These are phyloP conservation scores for Fraxinus angustifolia DNA, from an alignment of 305 asterid genomes.

Conservation along the genomic window DNA sequence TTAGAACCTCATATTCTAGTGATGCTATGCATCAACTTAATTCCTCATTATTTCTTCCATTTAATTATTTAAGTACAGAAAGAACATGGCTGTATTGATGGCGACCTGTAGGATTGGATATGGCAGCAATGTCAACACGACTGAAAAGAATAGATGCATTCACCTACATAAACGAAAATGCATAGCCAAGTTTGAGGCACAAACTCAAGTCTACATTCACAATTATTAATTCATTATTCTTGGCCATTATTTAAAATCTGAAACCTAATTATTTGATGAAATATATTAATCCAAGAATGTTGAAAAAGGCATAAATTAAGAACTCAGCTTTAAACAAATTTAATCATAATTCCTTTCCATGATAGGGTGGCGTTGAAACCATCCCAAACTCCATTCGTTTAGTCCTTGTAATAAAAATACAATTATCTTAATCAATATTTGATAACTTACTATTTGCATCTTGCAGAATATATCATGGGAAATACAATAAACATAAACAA, in stretches of 20 bases:
- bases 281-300: not conserved
- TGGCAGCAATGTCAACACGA: not conserved
- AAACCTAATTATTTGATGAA: not conserved
- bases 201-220: slow-evolving; percentile 15
- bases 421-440: not conserved
- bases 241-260: not conserved
- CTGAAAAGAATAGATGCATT: not conserved
- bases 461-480: not conserved
- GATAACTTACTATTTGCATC: not conserved
- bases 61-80: not conserved
- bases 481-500: not conserved
- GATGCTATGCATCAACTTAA: not conserved
- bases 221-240: slow-evolving; percentile 2
- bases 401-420: not conserved
- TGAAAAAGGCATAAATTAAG: not conserved
- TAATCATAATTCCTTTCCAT: not conserved
- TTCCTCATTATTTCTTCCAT: not conserved
- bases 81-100: not conserved
- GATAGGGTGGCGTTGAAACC: not conserved
- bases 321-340: not conserved
- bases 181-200: slow-evolving; percentile 14
- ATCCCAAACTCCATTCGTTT: not conserved
- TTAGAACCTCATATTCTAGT: not conserved
- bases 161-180: slow-evolving; percentile 6
- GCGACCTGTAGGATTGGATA: not conserved